phyloP scores from a whole-genome alignment of 2,329 filamentous ascomycete genomes.

The Xylaria sp. region DNA sequence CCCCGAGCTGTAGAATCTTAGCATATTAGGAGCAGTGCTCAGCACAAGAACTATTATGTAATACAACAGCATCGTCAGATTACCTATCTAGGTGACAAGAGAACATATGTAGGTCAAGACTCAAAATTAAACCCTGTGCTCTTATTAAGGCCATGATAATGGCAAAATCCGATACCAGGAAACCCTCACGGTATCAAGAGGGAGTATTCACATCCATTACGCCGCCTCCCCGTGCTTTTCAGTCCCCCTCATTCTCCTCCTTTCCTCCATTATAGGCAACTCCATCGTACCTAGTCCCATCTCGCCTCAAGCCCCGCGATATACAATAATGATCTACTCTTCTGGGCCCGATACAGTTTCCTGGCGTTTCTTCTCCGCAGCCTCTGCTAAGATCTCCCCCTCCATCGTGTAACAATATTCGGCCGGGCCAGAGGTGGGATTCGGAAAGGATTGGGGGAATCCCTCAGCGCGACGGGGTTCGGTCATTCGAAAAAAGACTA shows the following conservation, averaged over 20 bases:
- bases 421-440: background rate
- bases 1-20: slow-evolving; percentile 35
- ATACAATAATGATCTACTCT: too few species aligned
- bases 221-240: background rate
- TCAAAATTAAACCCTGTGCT: background rate
- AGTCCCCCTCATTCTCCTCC: background rate
- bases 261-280: background rate
- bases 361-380: background rate
- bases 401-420: background rate
- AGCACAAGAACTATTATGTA: background rate
- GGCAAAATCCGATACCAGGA: background rate
- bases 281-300: background rate
- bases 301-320: background rate
- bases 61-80: background rate
- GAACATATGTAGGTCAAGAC: background rate
- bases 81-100: background rate
- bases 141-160: background rate
- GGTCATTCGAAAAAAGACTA: background rate
- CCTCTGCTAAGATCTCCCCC: background rate
- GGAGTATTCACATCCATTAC: background rate
- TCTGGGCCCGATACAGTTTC: too few species aligned
- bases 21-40: background rate
- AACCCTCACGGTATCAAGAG: background rate
- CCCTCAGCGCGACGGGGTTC: background rate
- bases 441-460: background rate